phyloP scores from a whole-genome alignment of 495 filamentous ascomycete genomes.

The Polyplosphaeria fusca region DNA sequence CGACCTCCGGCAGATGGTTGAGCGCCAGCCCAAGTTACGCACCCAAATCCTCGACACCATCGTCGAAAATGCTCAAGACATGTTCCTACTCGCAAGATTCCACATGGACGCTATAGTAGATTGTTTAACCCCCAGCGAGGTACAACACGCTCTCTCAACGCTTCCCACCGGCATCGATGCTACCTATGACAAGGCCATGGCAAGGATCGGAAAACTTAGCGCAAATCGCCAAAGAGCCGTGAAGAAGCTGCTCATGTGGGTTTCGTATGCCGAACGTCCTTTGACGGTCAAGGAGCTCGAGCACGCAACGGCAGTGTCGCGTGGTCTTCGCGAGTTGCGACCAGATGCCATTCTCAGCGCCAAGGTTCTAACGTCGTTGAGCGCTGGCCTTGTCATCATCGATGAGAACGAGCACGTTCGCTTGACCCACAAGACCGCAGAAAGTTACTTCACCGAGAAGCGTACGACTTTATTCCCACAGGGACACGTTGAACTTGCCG shows the following conservation, averaged over 20 bases:
- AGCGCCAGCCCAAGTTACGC: neutral
- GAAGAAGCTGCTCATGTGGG: conserved; percentile 19
- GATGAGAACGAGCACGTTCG: conserved; percentile 17
- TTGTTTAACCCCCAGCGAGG: conserved; percentile 37
- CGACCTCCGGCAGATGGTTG: conserved; percentile 5
- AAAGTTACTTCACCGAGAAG: conserved; percentile 16
- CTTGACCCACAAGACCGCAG: conserved; percentile 20
- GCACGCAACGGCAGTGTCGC: conserved; percentile 18
- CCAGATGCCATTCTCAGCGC: conserved; percentile 7
- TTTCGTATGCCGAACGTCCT: conserved; percentile 12
- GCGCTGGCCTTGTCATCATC: conserved; percentile 17
- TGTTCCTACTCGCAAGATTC: conserved; percentile 45
- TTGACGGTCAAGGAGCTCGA: conserved; percentile 13
- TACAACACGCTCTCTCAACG: conserved; percentile 35
- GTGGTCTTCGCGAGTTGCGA: conserved; percentile 9
- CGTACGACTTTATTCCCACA: conserved; percentile 6
- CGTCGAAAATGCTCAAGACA: conserved; percentile 16
- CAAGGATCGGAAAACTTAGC: conserved; percentile 39
- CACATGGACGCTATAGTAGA: conserved; percentile 42
- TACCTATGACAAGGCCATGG: conserved; percentile 44
- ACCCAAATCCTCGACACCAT: conserved; percentile 9
- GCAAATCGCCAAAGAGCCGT: conserved; percentile 20
- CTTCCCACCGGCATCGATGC: conserved; percentile 37
- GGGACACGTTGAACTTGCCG: conserved; percentile 15
- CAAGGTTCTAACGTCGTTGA: conserved; percentile 18